These are phyloP conservation scores for Onygenales sp. DNA, from an alignment of 2,329 filamentous ascomycete species.

Conservation along the genomic window DNA sequence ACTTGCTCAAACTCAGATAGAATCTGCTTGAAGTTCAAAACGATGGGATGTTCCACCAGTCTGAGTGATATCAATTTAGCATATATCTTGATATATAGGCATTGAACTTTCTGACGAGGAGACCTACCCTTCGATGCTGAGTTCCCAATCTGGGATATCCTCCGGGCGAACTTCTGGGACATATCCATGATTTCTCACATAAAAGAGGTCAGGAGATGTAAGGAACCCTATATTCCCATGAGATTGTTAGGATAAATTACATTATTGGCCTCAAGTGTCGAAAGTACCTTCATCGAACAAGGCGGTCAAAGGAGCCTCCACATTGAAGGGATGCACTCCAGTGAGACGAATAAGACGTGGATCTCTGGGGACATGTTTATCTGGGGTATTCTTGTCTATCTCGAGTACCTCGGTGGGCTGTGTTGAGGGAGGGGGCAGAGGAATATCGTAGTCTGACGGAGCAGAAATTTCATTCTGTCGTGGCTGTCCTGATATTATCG, in stretches of 20 bases:
- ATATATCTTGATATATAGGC: background rate
- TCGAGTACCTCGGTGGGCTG: slow-evolving; percentile 53
- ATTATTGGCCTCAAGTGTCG: background rate
- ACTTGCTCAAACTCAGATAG: slow-evolving; percentile 67
- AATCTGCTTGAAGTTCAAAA: slow-evolving; percentile 61
- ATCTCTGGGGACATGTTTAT: slow-evolving; percentile 71
- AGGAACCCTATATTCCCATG: slow-evolving; percentile 55
- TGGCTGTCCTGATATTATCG: background rate
- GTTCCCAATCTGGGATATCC: slow-evolving; percentile 68
- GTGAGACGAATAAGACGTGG: slow-evolving; percentile 75
- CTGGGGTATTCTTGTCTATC: slow-evolving; percentile 75
- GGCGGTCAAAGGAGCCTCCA: slow-evolving; percentile 70
- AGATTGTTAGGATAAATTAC: slow-evolving; percentile 1
- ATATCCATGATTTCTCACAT: slow-evolving; percentile 80
- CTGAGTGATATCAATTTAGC: slow-evolving; percentile 19
- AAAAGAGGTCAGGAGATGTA: slow-evolving; percentile 79
- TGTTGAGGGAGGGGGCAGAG: slow-evolving; percentile 58
- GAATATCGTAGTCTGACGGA: slow-evolving; percentile 36
- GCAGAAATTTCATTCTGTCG: background rate
- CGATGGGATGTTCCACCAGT: slow-evolving; percentile 69
- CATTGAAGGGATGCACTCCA: slow-evolving; percentile 84
- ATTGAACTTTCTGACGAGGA: background rate
- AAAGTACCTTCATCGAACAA: slow-evolving; percentile 54
- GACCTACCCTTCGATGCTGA: slow-evolving; percentile 62
- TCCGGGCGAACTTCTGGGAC: slow-evolving; percentile 67